Base-by-base conservation (phyloP, 805 yeast genomes). In the Candida verbasci region DNA sequence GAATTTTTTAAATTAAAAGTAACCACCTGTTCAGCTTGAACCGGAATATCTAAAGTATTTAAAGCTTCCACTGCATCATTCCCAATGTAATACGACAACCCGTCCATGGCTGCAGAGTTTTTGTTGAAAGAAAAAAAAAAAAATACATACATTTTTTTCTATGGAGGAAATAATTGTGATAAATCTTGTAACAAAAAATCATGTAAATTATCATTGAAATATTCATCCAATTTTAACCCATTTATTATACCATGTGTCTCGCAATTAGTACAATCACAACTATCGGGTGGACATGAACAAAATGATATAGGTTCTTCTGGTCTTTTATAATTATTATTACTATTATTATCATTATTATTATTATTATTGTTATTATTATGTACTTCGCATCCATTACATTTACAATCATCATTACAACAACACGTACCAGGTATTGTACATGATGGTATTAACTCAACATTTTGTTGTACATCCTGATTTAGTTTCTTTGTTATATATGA, bases 1-100 rank as follows among this genome's bases (percentile, higher is more conserved):
- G 37, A 21, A 16, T 39, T 35, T 35, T 74, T 74, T 41, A 84
- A 71, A 51, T 88, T 91, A 47, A 93, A 76, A 35, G 86, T 82
- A 44, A 91, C 96, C 43, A 86, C 84, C 61, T 88, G 95, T 3
- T 72, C 71, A 15, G 26, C 38, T 49, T 82, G 85, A 38, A 87
- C 65, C 29, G 95, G 96, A 51, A 91, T 82, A 56, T 79, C 84
- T 46, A 78, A 50, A 26, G 50, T 58, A 20, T 48, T 53, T 28
- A 51, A 37, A 12, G 53, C 38, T 39, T 63, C 65, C 8, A 47
- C 48, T 18, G 56, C 55, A 25, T 52, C 52, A 24, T 49, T 47
- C 31, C 64, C 68, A 23, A 61, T 42, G 44, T 67, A 67, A 50
- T 53, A 67, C 18, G 70, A 49, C 27, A 56, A 42, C 39, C 53